Percentiles rank a stretch among this genome's conserved stretches.
These are phyloP conservation scores for Cornus suecica DNA, from an alignment of 148 eudicot species.

Conservation along the genomic window DNA sequence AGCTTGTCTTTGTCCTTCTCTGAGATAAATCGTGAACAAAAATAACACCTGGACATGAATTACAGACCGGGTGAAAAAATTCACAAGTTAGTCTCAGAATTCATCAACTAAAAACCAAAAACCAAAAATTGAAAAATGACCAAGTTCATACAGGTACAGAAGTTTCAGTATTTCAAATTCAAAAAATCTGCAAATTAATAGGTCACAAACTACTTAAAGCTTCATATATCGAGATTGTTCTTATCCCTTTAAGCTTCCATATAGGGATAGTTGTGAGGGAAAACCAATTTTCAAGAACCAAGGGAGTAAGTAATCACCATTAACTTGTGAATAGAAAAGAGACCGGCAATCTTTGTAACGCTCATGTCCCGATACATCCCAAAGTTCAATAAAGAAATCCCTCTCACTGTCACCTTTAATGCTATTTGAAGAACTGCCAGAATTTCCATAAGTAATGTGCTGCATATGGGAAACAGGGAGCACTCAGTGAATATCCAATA, in stretches of 20 bases:
- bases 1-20: constrained; percentile 77
- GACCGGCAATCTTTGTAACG: constrained; percentile 93
- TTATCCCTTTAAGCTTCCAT: constrained; percentile 2
- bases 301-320: constrained; percentile 42
- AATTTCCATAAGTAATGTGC: constrained; percentile 77
- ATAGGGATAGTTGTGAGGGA: background rate
- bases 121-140: background rate
- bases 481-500: constrained; percentile 6
- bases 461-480: constrained; percentile 28
- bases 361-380: constrained; percentile 98
- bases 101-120: constrained; percentile 1
- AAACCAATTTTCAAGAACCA: background rate
- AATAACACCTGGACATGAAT: constrained; percentile 60
- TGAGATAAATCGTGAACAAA: constrained; percentile 94
- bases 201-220: background rate
- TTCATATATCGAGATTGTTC: background rate
- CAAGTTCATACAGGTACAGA: background rate
- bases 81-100: background rate
- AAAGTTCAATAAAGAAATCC: constrained; percentile 86
- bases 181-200: background rate
- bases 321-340: constrained; percentile 82
- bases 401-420: constrained; percentile 72
- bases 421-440: constrained; percentile 84
- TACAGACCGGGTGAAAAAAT: constrained; percentile 5
- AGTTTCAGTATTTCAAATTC: too few relatives aligned